phyloP scores from a whole-genome alignment of 1,284 basidiomycete species.

The Ganoderma sinense region DNA sequence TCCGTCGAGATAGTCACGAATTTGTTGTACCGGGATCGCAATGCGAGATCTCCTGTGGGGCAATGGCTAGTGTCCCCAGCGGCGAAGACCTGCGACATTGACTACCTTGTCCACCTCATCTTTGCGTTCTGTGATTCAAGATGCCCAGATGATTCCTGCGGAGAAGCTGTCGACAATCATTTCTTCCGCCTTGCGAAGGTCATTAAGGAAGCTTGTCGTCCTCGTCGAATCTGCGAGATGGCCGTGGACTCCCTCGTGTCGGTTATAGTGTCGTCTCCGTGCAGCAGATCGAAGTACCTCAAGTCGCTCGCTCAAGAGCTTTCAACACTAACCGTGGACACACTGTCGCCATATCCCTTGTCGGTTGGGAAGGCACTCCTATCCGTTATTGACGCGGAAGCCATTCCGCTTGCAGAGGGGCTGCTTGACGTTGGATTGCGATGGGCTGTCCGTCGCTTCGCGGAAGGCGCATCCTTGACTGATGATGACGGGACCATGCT shows the following conservation, averaged over 20 bases:
- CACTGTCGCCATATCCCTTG: conserved; percentile 24
- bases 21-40: conserved; percentile 49
- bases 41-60: conserved; percentile 28
- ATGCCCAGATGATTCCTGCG: not conserved
- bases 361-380: conserved; percentile 7
- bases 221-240: conserved; percentile 19
- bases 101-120: conserved; percentile 27
- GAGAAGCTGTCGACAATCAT: conserved; percentile 16
- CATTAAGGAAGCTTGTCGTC: conserved; percentile 16
- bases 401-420: conserved; percentile 33
- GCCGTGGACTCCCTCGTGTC: conserved; percentile 24
- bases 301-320: conserved; percentile 24
- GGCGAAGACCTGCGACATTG: conserved; percentile 37
- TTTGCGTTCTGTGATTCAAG: conserved; percentile 28
- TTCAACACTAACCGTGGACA: conserved; percentile 16
- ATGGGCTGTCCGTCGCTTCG: conserved; percentile 56
- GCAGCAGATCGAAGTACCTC: conserved; percentile 27
- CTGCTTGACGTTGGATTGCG: conserved; percentile 55
- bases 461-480: conserved; percentile 36
- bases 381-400: conserved; percentile 11
- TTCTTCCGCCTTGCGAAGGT: conserved; percentile 30
- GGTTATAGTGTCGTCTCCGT: conserved; percentile 22
- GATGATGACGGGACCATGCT: conserved; percentile 26
- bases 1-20: conserved; percentile 49
- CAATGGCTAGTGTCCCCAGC: conserved; percentile 42